These are phyloP conservation scores for Neovahlkampfia damariscottae DNA, from an alignment of 78 protist species.

Conservation along the genomic window DNA sequence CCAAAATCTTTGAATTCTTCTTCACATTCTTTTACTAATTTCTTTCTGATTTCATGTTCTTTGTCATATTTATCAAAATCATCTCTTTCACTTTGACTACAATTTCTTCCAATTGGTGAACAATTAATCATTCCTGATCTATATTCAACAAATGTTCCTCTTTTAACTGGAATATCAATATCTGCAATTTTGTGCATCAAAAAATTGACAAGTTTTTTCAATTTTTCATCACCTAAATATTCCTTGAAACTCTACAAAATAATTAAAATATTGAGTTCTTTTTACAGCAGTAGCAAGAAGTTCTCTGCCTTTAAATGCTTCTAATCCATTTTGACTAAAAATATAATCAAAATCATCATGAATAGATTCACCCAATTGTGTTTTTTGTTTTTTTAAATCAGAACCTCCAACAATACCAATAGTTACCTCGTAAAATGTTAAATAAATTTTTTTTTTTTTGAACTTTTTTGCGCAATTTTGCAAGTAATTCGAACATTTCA, in stretches of 20 bases:
- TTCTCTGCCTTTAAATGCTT: constrained; percentile 68
- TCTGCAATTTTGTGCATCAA: constrained; percentile 63
- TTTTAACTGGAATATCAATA: constrained; percentile 70
- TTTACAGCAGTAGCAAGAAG: constrained; percentile 1
- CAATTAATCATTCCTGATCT: constrained; percentile 98
- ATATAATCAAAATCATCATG: constrained; percentile 48
- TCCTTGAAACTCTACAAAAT: neutral
- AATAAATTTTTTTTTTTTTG: too few relatives aligned
- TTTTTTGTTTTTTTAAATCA: constrained; percentile 79
- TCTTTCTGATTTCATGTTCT: constrained; percentile 63
- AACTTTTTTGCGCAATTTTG: constrained; percentile 33
- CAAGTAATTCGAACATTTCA: constrained; percentile 48
- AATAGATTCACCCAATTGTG: constrained; percentile 73
- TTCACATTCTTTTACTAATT: constrained; percentile 50
- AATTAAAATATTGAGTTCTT: neutral
- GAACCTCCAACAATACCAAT: constrained; percentile 98
- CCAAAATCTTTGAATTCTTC: constrained; percentile 44
- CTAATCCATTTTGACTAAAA: constrained; percentile 96
- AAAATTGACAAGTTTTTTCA: constrained; percentile 61
- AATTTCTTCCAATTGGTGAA: constrained; percentile 97
- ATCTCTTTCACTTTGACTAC: constrained; percentile 84
- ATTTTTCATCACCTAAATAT: constrained; percentile 70
- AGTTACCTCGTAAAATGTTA: too few relatives aligned
- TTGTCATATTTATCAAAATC: constrained; percentile 78
- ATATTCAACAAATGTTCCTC: constrained; percentile 50